These are phyloP conservation scores for Mucor sp. DNA, from an alignment of 371 early-diverging fungal genomes.

Conservation along the genomic window DNA sequence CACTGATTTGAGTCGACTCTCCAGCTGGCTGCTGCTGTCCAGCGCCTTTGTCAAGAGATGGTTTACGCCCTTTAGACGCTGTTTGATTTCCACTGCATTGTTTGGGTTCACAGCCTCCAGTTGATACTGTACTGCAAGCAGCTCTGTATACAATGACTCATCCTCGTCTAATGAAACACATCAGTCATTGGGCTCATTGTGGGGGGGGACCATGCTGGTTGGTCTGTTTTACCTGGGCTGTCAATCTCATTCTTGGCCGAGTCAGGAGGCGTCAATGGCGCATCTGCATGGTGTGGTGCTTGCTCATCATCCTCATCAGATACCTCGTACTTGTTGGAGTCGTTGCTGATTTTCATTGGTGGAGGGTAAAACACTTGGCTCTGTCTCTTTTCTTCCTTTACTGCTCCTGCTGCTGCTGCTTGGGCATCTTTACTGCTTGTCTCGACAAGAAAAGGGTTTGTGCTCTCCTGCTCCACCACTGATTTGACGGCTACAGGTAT, in stretches of 20 bases:
- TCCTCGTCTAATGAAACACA: background rate
- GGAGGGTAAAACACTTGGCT: background rate
- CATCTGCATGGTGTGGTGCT: background rate
- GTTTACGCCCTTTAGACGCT: conserved; percentile 1
- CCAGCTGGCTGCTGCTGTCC: background rate
- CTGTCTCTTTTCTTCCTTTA: background rate
- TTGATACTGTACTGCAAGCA: conserved; percentile 9
- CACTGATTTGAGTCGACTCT: conserved; percentile 5
- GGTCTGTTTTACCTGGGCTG: background rate
- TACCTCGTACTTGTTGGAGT: background rate
- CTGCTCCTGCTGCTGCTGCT: background rate
- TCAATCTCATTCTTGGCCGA: background rate
- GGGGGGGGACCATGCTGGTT: background rate
- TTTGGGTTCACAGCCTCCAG: conserved; percentile 7
- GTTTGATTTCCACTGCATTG: conserved; percentile 6
- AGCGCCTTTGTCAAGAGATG: background rate
- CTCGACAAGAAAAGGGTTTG: background rate
- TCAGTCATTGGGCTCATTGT: background rate
- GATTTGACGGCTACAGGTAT: background rate
- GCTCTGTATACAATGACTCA: conserved; percentile 10
- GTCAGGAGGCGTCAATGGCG: background rate
- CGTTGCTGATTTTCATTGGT: background rate
- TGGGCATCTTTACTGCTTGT: background rate
- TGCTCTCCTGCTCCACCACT: background rate
- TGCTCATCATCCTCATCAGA: background rate